phyloP scores from a whole-genome alignment of 108 stramenopile species.

The Skeletonema grethae region DNA sequence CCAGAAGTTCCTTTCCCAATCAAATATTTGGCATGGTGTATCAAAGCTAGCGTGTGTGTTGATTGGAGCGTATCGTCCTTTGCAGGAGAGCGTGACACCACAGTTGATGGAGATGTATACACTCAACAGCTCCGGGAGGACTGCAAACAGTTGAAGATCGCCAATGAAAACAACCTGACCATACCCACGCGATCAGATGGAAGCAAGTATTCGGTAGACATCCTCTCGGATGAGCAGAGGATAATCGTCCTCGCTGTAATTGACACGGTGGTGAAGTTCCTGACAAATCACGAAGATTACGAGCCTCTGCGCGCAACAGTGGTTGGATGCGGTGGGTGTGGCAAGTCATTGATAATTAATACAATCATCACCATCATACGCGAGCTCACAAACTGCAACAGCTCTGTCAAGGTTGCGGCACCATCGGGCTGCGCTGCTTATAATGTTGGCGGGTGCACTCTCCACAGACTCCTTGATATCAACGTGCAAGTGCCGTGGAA shows the following conservation, averaged over 20 bases:
- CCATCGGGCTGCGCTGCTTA: constrained; percentile 5
- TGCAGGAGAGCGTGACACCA: no score
- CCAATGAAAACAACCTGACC: neutral
- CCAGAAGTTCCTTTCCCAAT: no score
- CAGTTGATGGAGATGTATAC: no score
- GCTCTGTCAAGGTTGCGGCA: constrained; percentile 5
- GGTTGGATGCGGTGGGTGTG: constrained; percentile 1
- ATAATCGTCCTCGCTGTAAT: neutral
- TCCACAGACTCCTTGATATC: neutral
- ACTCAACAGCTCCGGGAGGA: no score
- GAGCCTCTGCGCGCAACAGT: constrained; percentile 16
- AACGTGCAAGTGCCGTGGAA: neutral
- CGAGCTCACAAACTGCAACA: neutral
- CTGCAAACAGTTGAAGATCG: neutral
- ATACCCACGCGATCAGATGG: neutral
- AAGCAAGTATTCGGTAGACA: neutral
- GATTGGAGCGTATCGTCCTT: no score
- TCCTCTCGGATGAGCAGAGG: neutral
- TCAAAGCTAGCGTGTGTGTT: no score
- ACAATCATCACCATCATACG: constrained; percentile 2
- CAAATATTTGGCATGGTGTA: no score
- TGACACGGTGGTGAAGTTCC: constrained; percentile 13
- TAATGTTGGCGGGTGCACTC: neutral
- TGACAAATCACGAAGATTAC: constrained; percentile 5
- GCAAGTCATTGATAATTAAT: constrained; percentile 16